Evolutionary conservation across 2,329 filamentous ascomycete species (phyloP).

Genomic region (Hypoxylon sp.): DNA sequence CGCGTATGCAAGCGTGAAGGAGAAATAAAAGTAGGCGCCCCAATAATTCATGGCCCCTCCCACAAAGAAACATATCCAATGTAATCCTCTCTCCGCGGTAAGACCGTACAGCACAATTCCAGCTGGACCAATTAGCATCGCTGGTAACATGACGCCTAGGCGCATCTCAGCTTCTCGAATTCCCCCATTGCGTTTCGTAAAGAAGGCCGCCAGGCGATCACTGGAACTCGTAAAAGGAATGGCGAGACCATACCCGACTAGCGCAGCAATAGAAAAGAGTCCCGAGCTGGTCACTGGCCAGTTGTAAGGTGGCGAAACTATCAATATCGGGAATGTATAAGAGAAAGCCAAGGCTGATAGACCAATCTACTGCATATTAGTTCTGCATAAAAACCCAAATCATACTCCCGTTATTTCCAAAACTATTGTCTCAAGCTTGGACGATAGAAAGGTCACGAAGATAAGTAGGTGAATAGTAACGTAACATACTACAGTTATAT

Average conservation of each 20-base stretch:
- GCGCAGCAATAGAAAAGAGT: slow-evolving; percentile 55
- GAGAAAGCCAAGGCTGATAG: slow-evolving; percentile 63
- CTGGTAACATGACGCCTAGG: slow-evolving; percentile 56
- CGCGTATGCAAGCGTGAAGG: slow-evolving; percentile 73
- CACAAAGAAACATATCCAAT: slow-evolving; percentile 64
- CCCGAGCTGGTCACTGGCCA: slow-evolving; percentile 58
- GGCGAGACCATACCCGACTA: slow-evolving; percentile 59
- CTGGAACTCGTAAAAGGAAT: slow-evolving; percentile 57
- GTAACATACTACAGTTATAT: slow-evolving; percentile 36
- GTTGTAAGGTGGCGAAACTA: slow-evolving; percentile 60
- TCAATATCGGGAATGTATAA: slow-evolving; percentile 63
- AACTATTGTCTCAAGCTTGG: slow-evolving; percentile 1
- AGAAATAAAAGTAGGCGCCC: slow-evolving; percentile 69
- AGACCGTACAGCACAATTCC: slow-evolving; percentile 58
- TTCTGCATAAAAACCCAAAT: not conserved
- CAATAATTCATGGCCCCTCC: slow-evolving; percentile 67
- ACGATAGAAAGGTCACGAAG: not conserved
- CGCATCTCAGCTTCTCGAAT: slow-evolving; percentile 63
- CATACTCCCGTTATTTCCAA: slow-evolving; percentile 3
- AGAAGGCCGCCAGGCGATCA: slow-evolving; percentile 58
- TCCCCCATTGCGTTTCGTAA: slow-evolving; percentile 58
- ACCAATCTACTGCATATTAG: slow-evolving; percentile 54
- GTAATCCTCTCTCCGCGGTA: slow-evolving; percentile 57
- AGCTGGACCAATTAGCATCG: slow-evolving; percentile 56
- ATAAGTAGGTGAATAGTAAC: slow-evolving; percentile 1